Percentiles rank a stretch among this genome's conserved stretches.
Evolutionary conservation across 306 rosid species (phyloP).

Genomic region (Prunus campanulata): DNA sequence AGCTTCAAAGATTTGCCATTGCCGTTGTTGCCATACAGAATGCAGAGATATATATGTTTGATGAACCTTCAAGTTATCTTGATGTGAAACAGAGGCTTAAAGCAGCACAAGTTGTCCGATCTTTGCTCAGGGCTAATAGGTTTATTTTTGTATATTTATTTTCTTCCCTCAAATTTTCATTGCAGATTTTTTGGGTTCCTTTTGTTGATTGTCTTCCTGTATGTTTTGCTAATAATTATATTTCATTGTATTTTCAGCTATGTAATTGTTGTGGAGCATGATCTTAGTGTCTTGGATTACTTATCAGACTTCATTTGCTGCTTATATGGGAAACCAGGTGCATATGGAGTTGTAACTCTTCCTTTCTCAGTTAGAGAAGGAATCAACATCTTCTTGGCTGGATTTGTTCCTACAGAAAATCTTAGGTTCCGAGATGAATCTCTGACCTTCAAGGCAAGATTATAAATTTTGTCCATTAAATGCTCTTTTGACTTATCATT

Average conservation of each 20-base stretch:
- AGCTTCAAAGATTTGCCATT: conserved; percentile 98
- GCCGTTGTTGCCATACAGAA: conserved; percentile 92
- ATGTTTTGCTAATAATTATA: conserved; percentile 3
- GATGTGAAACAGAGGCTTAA: conserved; percentile 96
- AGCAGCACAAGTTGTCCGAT: conserved; percentile 91
- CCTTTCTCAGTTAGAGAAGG: conserved; percentile 99
- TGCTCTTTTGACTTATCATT: neutral
- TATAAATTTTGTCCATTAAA: neutral
- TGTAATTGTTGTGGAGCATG: conserved; percentile 99
- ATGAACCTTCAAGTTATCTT: conserved; percentile 97
- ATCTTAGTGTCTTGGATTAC: conserved; percentile 97
- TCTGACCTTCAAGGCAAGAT: conserved; percentile 81
- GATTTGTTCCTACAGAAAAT: conserved; percentile 98
- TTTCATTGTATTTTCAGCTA: conserved; percentile 57
- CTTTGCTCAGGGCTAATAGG: conserved; percentile 92
- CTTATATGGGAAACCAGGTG: conserved; percentile 97
- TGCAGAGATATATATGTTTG: conserved; percentile 98
- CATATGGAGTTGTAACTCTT: conserved; percentile 97
- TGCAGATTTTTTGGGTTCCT: neutral
- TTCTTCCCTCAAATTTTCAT: neutral
- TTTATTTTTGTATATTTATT: conserved; percentile 23
- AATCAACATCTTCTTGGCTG: conserved; percentile 95
- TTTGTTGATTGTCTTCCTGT: neutral
- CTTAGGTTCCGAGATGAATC: conserved; percentile 90
- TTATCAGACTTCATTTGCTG: conserved; percentile 98